Base-by-base conservation (phyloP, 2,329 filamentous ascomycete genomes). In the Penicillium sp. region DNA sequence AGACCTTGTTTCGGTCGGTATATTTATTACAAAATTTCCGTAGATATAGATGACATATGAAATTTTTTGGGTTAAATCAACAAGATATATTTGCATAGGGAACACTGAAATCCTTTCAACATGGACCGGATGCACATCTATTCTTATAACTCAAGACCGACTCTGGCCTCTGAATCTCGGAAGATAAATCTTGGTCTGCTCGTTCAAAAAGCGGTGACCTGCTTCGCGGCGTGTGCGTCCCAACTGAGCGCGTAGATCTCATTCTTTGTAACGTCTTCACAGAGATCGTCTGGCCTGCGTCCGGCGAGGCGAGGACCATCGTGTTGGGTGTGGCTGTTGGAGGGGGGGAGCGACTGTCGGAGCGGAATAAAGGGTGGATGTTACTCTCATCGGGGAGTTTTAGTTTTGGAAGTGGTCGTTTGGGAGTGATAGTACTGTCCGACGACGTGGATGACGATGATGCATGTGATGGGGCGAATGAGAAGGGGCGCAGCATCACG, bases 361-460 rank as follows among this genome's bases (percentile, higher is more conserved):
- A 79, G 47, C 85, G 80, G 72, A 88, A 87, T 3, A 87, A 76
- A 13, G 85, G 85, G 67, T 87, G 85, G 56, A 87, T 86, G 61
- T 86, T 79, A 11, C 80, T 78, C 68, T 86, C 83, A 62, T 79
- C 79, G 15, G 69, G 61, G 4, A 69, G 58, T 21, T 62, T 66
- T 35, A 69, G 53, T 56, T 68, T 71, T 35, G 70, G 52, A 19
- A 64, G 59, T 3, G 67, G 65, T 49, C 58, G 63, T 7, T 55
- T 62, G 8, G 66, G 35, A 41, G 35, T 41, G 5, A 41, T 41
- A 15, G 35, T 61, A 7, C 61, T 60, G 19, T 68, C 68, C 9
- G 66, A 31, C 6, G 66, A 63, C 7, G 65, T 60, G 2, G 67
- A 70, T 1, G 70, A 69, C 17, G 67, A 60, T 9, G 51, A 8